Conservation (phyloP, 805 yeast species). For the Starmerella sp. region DNA sequence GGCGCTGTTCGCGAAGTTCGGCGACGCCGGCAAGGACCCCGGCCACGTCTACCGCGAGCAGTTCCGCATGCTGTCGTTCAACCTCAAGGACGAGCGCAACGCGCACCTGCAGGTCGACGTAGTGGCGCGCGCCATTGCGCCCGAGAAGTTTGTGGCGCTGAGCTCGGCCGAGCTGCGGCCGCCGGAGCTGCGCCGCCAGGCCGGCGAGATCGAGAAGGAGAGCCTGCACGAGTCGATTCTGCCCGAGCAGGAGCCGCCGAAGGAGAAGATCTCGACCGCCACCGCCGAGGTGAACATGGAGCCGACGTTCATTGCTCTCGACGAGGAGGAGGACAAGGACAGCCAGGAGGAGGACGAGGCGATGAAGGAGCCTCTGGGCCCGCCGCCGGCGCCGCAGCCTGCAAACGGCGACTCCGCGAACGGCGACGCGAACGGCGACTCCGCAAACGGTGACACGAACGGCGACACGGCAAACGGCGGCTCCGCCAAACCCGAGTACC, state of each 20-base stretch:
- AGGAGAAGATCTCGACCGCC: slow-evolving; percentile 42
- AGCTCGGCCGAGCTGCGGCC: slow-evolving; percentile 66
- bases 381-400: too few relatives aligned
- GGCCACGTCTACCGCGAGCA: slow-evolving; percentile 50
- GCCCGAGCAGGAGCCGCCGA: slow-evolving; percentile 36
- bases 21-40: slow-evolving; percentile 26
- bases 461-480: neutral
- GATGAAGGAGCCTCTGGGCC: slow-evolving; percentile 9
- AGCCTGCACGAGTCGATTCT: slow-evolving; percentile 58
- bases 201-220: slow-evolving; percentile 59
- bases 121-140: slow-evolving; percentile 41
- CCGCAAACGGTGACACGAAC: too few relatives aligned
- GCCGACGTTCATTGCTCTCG: slow-evolving; percentile 68
- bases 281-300: slow-evolving; percentile 66
- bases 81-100: slow-evolving; percentile 48
- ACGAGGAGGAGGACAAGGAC: slow-evolving; percentile 33
- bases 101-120: slow-evolving; percentile 46
- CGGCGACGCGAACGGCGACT: too few relatives aligned
- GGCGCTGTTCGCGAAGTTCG: slow-evolving; percentile 36
- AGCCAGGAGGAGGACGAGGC: slow-evolving; percentile 8
- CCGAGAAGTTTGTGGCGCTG: slow-evolving; percentile 50
- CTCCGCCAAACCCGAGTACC: neutral
- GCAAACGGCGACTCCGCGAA: too few relatives aligned
- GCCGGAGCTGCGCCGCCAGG: slow-evolving; percentile 59
- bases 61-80: slow-evolving; percentile 54